phyloP scores from a whole-genome alignment of 139 green algal genomes.

The Coccomyxa sp. region DNA sequence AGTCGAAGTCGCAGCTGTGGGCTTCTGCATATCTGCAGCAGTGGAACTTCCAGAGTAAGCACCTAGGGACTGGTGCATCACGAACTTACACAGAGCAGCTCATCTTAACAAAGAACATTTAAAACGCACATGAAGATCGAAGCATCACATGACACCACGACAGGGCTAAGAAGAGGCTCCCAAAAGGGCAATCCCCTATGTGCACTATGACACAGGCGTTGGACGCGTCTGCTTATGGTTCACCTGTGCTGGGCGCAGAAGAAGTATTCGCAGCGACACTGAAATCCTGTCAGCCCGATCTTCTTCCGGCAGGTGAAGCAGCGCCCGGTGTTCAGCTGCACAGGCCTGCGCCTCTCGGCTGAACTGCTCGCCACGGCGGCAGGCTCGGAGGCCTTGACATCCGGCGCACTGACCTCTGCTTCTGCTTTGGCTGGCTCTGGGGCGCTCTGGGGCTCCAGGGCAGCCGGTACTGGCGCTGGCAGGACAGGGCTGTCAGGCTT shows the following conservation, averaged over 20 bases:
- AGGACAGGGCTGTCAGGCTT: neutral
- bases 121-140: no score
- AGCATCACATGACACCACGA: no score
- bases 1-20: conserved; percentile 83
- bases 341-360: neutral
- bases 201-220: no score
- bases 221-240: no score
- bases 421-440: neutral
- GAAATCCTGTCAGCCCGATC: conserved; percentile 87
- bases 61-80: no score
- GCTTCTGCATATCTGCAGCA: conserved; percentile 69
- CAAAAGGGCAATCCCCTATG: no score
- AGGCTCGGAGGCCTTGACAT: neutral
- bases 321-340: conserved; percentile 18
- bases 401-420: neutral
- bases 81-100: no score
- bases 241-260: conserved; percentile 78
- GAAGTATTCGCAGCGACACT: conserved; percentile 73
- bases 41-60: no score
- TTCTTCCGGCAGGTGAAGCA: conserved; percentile 61
- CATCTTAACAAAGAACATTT: no score
- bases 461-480: neutral
- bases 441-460: no score
- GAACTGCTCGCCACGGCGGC: neutral
- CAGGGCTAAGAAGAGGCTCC: no score